Base-by-base conservation (phyloP, 371 early-diverging fungal species). In the Hamiltosporidium tvaerminnensis region DNA sequence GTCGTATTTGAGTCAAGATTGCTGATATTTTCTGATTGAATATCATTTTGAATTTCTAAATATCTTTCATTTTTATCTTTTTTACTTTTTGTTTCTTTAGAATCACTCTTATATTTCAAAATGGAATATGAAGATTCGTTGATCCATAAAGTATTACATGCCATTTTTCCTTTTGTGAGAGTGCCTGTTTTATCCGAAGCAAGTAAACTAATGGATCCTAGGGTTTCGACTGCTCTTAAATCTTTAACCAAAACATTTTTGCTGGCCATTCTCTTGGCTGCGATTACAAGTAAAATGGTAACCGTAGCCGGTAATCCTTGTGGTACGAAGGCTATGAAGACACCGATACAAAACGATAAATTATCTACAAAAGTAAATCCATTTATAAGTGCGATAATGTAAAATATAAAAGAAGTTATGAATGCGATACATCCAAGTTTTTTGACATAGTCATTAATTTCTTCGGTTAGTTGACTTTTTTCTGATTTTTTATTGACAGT, bases 101-200 rank as follows among this genome's bases (percentile, higher is more conserved):
- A 23, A 23, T 23, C 23, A 23, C 23, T 23, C 23, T 23, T 23
- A 23, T 23, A 23, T 23, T 23, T 23, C 23, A 23, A 23, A 23
- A 23, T 23, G 23, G 23, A 23, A 23, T 23, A 23, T 23, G 23
- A 23, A 23, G 23, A 23, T 44, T 44, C 44, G 39, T 84, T 82
- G 41, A 86, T 76, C 91, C 91, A 92, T 34, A 90, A 65, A 73
- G 84, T 84, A 63, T 88, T 84, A 0, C 88, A 88, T 0, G 86
- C 87, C 90, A 92, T 91, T 72, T 88, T 87, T 77, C 90, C 92
- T 57, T 88, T 82, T 30, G 91, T 90, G 64, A 92, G 76, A 39
- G 92, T 91, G 61, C 92, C 91, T 0, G 91, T 90, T 78, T 92
- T 92, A 72, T 91, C 91, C 0, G 90, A 90, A 39, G 89, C 90